Evolutionary conservation across 768 basidiomycete species (phyloP).

Genomic region (Leccinum variicolor): DNA sequence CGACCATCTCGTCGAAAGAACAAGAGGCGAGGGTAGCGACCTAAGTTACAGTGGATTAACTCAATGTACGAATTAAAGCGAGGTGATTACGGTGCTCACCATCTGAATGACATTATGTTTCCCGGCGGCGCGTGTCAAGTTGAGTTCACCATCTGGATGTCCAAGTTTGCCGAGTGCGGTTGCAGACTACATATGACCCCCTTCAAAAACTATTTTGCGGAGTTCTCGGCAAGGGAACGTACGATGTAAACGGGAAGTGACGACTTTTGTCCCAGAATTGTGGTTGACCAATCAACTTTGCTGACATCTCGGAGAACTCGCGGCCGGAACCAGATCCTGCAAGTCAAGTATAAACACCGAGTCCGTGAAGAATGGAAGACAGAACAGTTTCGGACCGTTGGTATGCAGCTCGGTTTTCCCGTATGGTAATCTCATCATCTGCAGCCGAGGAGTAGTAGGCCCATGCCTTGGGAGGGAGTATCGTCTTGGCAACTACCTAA

Average conservation of each 20-base stretch:
- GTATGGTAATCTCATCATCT: slow-evolving; percentile 85
- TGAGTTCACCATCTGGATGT: slow-evolving; percentile 93
- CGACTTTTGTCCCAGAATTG: slow-evolving; percentile 71
- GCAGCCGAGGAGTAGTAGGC: slow-evolving; percentile 91
- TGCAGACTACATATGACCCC: slow-evolving; percentile 52
- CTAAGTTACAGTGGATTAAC: slow-evolving; percentile 35
- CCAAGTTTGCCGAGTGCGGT: slow-evolving; percentile 93
- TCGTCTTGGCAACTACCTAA: slow-evolving; percentile 73
- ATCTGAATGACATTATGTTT: slow-evolving; percentile 76
- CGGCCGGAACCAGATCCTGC: slow-evolving; percentile 84
- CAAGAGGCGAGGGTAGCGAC: slow-evolving; percentile 95
- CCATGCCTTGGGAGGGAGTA: slow-evolving; percentile 85
- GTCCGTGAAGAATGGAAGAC: not conserved
- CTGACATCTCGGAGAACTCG: slow-evolving; percentile 79
- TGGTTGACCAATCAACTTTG: slow-evolving; percentile 77
- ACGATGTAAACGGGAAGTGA: slow-evolving; percentile 79
- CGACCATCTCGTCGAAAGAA: slow-evolving; percentile 92
- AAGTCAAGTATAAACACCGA: not conserved
- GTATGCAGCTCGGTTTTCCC: slow-evolving; percentile 87
- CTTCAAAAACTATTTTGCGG: not conserved
- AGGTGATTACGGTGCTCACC: slow-evolving; percentile 41
- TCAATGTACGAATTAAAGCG: not conserved
- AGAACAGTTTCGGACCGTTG: slow-evolving; percentile 52
- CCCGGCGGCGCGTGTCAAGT: slow-evolving; percentile 83
- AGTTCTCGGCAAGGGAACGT: slow-evolving; percentile 28